phyloP scores from a whole-genome alignment of 108 stramenopile genomes.

The Cyclotella distinguenda region DNA sequence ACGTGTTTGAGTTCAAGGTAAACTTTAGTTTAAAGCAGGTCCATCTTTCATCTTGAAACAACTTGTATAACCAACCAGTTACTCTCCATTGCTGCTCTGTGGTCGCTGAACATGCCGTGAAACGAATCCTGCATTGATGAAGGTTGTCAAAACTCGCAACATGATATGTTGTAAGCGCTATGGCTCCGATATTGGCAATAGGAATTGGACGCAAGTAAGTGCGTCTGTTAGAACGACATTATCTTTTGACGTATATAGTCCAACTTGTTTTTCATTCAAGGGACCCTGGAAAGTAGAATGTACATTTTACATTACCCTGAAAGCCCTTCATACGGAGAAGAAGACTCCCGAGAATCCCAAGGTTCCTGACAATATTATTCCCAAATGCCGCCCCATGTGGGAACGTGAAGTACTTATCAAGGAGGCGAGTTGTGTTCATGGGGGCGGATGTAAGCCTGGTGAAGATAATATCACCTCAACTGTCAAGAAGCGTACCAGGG shows the following conservation, averaged over 20 bases:
- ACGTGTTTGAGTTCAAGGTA: slow-evolving; percentile 8
- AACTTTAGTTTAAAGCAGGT: too few relatives aligned
- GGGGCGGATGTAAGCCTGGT: slow-evolving; percentile 9
- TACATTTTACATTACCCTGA: slow-evolving; percentile 3
- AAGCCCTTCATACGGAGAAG: slow-evolving; percentile 8
- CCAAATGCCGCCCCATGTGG: slow-evolving; percentile 6
- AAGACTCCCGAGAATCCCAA: slow-evolving; percentile 1
- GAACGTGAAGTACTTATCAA: slow-evolving; percentile 13
- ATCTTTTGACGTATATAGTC: too few relatives aligned
- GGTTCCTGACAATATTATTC: not conserved
- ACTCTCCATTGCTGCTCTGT: too few relatives aligned
- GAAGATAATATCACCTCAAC: not conserved
- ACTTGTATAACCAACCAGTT: too few relatives aligned
- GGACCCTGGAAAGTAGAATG: slow-evolving; percentile 13
- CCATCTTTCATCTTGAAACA: too few relatives aligned
- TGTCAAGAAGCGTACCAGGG: slow-evolving; percentile 1
- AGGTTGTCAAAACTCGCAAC: slow-evolving; percentile 12
- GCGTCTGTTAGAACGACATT: too few relatives aligned
- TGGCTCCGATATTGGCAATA: slow-evolving; percentile 3
- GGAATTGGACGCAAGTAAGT: slow-evolving; percentile 14
- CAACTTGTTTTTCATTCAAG: too few relatives aligned
- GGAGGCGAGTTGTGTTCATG: slow-evolving; percentile 7
- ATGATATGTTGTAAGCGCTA: slow-evolving; percentile 9
- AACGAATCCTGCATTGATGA: too few relatives aligned
- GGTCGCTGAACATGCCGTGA: too few relatives aligned